A percentile compares a stretch with the other conserved stretches of the same genome.
These are phyloP conservation scores for Scortechinia acanthostroma DNA, from an alignment of 2,329 filamentous ascomycete genomes.

Conservation along the genomic window DNA sequence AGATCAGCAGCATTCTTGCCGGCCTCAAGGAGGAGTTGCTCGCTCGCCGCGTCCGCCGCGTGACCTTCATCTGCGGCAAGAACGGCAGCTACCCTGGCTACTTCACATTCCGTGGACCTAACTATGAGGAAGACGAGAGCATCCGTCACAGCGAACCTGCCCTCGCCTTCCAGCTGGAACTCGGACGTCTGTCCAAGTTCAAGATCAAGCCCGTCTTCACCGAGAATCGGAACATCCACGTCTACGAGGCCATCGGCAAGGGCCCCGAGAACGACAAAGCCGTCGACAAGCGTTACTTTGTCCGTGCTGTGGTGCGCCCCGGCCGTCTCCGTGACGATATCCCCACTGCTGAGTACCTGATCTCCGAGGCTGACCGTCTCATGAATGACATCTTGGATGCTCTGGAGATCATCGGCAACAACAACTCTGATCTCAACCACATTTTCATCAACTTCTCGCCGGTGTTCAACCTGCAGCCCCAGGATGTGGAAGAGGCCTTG, in stretches of 20 bases:
- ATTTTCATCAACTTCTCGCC: constrained; percentile 99
- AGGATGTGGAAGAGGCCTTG: constrained; percentile 85
- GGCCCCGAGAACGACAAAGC: constrained; percentile 62
- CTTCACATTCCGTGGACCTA: constrained; percentile 93
- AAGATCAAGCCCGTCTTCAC: constrained; percentile 97
- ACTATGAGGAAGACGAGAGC: constrained; percentile 83
- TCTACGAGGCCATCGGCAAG: constrained; percentile 95
- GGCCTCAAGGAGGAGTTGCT: constrained; percentile 79
- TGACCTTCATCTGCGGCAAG: constrained; percentile 94
- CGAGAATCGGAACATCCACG: constrained; percentile 97
- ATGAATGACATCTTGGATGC: constrained; percentile 98
- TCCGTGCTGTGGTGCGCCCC: constrained; percentile 87
- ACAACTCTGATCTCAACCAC: constrained; percentile 98
- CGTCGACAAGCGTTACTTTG: constrained; percentile 91
- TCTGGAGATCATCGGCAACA: constrained; percentile 96
- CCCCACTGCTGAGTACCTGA: constrained; percentile 95
- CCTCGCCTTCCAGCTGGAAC: constrained; percentile 95
- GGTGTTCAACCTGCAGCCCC: constrained; percentile 83
- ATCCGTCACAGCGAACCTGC: constrained; percentile 97
- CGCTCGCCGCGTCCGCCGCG: constrained; percentile 72
- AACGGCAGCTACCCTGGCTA: constrained; percentile 94
- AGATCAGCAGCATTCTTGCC: constrained; percentile 70
- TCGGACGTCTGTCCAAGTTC: constrained; percentile 90
- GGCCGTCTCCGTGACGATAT: constrained; percentile 94
- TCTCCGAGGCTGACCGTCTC: constrained; percentile 89